Evolutionary conservation across 345 rosid genomes (phyloP), one percentile per base, ranked within the genome.

Genomic region (Aegle marmelos): DNA sequence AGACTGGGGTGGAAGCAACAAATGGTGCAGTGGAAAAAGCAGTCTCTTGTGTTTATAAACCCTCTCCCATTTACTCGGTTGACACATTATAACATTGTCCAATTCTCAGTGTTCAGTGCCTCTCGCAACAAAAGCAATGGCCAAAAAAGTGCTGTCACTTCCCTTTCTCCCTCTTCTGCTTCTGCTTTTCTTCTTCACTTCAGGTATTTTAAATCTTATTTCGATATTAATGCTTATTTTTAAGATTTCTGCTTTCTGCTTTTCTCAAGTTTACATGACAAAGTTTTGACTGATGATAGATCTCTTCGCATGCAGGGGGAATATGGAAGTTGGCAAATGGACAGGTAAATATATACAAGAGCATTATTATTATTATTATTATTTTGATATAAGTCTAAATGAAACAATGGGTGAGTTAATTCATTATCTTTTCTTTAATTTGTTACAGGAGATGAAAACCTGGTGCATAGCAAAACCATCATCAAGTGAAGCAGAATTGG

Each of bases 381-480:
- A n/a, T n/a, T n/a, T n/a, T n/a, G n/a, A n/a, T n/a, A 13, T 45
- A 21, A 41, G 30, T 27, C n/a, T 7, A n/a, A 6, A 30, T 34
- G 34, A 39, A 25, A 45, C 45, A 39, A 39, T 8, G 45, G 9
- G 45, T 9, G 50, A 45, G 5, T 45, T 11, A 45, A 45, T 1
- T 3, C 3, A 14, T 45, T 45, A 3, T 0, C 1, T 45, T 45
- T 16, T 11, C 13, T 45, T 45, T 45, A 3, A 45, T 36, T 37
- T n/a, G 19, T 48, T 73, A 13, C 60, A 70, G 79, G 79, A 70
- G 68, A 53, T 53, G 57, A 71, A 76, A 76, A 79, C 82, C 1
- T 88, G 91, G 89, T 88, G 91, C 22, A 54, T 86, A 58, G 82
- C 85, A 2, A 84, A 86, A 68, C 48, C 82, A 11, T 83, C 83